Conservation (phyloP, 805 yeast genomes). For the Sugiyamaella qingdaonensis region DNA sequence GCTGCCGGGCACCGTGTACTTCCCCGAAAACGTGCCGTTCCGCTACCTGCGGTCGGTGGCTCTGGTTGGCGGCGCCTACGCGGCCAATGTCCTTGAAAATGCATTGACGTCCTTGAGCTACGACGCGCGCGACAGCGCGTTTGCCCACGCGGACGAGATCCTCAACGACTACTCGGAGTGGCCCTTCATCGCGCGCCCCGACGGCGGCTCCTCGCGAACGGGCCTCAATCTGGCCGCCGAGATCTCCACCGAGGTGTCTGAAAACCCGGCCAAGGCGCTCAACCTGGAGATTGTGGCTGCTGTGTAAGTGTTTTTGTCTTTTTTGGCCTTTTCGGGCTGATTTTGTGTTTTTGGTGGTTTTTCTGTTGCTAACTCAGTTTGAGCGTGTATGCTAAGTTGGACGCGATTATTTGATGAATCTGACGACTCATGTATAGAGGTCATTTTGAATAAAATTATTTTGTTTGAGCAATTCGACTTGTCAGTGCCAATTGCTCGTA, state of each 20-base stretch:
- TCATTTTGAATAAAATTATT: background rate
- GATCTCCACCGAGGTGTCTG: slow-evolving; percentile 48
- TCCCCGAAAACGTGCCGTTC: slow-evolving; percentile 65
- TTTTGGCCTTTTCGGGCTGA: slow-evolving; percentile 13
- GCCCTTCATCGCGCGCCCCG: slow-evolving; percentile 63
- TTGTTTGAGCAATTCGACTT: too few species aligned
- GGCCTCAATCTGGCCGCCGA: slow-evolving; percentile 59
- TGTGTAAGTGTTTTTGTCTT: slow-evolving; percentile 36
- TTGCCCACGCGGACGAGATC: slow-evolving; percentile 90
- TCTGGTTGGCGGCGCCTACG: slow-evolving; percentile 83
- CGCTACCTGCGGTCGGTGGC: slow-evolving; percentile 73
- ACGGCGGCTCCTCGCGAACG: slow-evolving; percentile 32
- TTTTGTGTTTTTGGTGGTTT: too few species aligned
- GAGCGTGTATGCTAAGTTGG: slow-evolving; percentile 87
- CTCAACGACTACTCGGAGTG: slow-evolving; percentile 75
- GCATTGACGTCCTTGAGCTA: slow-evolving; percentile 67
- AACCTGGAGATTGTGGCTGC: slow-evolving; percentile 90
- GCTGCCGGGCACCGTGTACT: slow-evolving; percentile 52
- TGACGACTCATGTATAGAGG: background rate
- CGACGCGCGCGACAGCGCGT: slow-evolving; percentile 88
- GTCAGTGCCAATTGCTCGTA: background rate
- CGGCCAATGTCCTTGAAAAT: slow-evolving; percentile 94
- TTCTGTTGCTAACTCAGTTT: slow-evolving; percentile 29
- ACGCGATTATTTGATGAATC: slow-evolving; percentile 57
- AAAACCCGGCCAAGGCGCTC: slow-evolving; percentile 49